A percentile compares a stretch with the other conserved stretches of the same genome.
phyloP scores from a whole-genome alignment of 805 yeast species.

The Wickerhamomyces xylosicus region DNA sequence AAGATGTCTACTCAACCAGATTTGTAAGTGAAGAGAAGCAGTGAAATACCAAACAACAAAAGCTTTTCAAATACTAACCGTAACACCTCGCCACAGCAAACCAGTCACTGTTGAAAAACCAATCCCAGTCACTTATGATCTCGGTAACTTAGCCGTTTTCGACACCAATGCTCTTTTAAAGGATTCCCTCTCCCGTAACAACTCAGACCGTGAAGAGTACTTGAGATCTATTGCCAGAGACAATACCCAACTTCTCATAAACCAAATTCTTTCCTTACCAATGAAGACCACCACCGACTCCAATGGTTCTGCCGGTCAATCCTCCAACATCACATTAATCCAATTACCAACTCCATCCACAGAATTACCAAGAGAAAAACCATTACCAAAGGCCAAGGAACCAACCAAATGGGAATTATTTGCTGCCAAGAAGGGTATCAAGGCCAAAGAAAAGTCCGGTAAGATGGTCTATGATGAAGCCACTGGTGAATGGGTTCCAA shows the following conservation, averaged over 20 bases:
- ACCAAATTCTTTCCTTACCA: constrained; percentile 86
- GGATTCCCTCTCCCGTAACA: constrained; percentile 37
- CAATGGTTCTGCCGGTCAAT: constrained; percentile 44
- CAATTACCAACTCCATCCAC: constrained; percentile 79
- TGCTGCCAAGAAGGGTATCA: constrained; percentile 92
- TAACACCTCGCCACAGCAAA: neutral
- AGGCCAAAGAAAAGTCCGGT: constrained; percentile 82
- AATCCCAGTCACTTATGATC: constrained; percentile 80
- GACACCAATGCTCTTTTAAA: constrained; percentile 81
- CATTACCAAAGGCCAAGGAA: constrained; percentile 86
- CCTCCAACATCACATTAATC: constrained; percentile 70
- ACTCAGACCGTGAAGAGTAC: constrained; percentile 53
- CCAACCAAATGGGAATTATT: constrained; percentile 95
- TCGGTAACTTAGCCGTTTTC: constrained; percentile 85
- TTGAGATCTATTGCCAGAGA: constrained; percentile 70
- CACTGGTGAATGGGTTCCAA: constrained; percentile 90
- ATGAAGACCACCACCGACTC: constrained; percentile 78
- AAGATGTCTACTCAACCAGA: neutral
- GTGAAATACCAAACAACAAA: neutral
- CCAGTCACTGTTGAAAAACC: constrained; percentile 58
- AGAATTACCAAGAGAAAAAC: constrained; percentile 84
- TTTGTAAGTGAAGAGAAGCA: neutral
- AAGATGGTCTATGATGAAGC: constrained; percentile 87
- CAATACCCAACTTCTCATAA: constrained; percentile 82
- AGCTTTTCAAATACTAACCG: constrained; percentile 4